phyloP scores from a whole-genome alignment of 1,284 basidiomycete genomes.

The Termitomyces sp. region DNA sequence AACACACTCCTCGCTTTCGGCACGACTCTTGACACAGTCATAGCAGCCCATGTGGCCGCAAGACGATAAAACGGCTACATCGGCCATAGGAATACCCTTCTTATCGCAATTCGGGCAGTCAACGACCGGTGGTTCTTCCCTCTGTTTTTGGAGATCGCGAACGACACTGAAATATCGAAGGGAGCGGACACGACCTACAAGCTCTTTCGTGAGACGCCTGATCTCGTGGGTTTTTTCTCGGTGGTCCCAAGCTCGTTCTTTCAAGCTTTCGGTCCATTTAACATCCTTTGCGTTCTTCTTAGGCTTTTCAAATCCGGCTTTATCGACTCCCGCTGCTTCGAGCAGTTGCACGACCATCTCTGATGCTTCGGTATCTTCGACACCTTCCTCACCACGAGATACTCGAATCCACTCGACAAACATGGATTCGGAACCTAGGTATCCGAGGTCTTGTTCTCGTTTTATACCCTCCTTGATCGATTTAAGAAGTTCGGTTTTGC shows the following conservation, averaged over 20 bases:
- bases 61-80: constrained; percentile 82
- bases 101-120: constrained; percentile 59
- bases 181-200: constrained; percentile 83
- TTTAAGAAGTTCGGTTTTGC: constrained; percentile 67
- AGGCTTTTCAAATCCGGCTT: constrained; percentile 27
- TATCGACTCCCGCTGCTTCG: constrained; percentile 54
- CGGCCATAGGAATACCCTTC: constrained; percentile 52
- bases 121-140: constrained; percentile 49
- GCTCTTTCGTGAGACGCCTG: constrained; percentile 78
- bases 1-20: constrained; percentile 79
- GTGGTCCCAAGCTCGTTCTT: constrained; percentile 73
- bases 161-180: constrained; percentile 88
- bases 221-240: constrained; percentile 85
- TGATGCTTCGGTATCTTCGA: constrained; percentile 74
- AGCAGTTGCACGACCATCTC: constrained; percentile 55
- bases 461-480: constrained; percentile 65
- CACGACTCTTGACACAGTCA: constrained; percentile 65
- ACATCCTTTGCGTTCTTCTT: constrained; percentile 57
- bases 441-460: constrained; percentile 62
- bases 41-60: constrained; percentile 87
- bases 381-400: constrained; percentile 54
- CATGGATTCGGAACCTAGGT: constrained; percentile 59
- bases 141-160: constrained; percentile 79
- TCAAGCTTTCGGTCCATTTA: constrained; percentile 46
- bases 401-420: constrained; percentile 74